These are phyloP conservation scores for Pythium inflatum DNA, from an alignment of 352 stramenopile genomes.

Conservation along the genomic window DNA sequence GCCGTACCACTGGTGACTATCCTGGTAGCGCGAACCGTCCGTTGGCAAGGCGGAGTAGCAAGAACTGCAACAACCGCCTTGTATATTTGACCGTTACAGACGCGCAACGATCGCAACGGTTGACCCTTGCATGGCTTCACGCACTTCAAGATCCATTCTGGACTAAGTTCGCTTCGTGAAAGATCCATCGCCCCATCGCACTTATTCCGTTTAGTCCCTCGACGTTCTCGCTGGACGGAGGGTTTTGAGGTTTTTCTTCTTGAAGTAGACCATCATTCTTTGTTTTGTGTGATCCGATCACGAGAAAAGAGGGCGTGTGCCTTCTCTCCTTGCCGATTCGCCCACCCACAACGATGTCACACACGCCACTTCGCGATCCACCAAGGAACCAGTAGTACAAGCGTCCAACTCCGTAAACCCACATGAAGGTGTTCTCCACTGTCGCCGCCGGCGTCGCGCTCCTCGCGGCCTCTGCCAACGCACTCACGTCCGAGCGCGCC, in stretches of 20 bases:
- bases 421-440: slow-evolving; percentile 19
- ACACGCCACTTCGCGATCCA: slow-evolving; percentile 3
- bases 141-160: slow-evolving; percentile 30
- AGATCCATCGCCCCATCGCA: not conserved
- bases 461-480: not conserved
- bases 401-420: too few relatives aligned
- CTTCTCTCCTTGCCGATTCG: not conserved
- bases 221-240: not conserved
- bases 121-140: not conserved
- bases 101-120: too few relatives aligned
- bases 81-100: too few relatives aligned
- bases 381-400: too few relatives aligned
- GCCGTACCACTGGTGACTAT: too few relatives aligned
- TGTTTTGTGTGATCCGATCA: not conserved
- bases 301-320: not conserved
- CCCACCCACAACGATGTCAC: slow-evolving; percentile 10
- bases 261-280: slow-evolving; percentile 24
- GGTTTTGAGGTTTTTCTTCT: slow-evolving; percentile 27
- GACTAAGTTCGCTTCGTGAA: not conserved
- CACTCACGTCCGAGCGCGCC: slow-evolving; percentile 18
- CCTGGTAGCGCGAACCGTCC: too few relatives aligned
- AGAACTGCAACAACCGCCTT: too few relatives aligned
- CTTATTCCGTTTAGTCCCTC: not conserved
- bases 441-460: slow-evolving; percentile 5
- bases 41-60: too few relatives aligned